These are phyloP conservation scores for Sugiyamaella valdiviana DNA, from an alignment of 805 yeast species.

Conservation along the genomic window DNA sequence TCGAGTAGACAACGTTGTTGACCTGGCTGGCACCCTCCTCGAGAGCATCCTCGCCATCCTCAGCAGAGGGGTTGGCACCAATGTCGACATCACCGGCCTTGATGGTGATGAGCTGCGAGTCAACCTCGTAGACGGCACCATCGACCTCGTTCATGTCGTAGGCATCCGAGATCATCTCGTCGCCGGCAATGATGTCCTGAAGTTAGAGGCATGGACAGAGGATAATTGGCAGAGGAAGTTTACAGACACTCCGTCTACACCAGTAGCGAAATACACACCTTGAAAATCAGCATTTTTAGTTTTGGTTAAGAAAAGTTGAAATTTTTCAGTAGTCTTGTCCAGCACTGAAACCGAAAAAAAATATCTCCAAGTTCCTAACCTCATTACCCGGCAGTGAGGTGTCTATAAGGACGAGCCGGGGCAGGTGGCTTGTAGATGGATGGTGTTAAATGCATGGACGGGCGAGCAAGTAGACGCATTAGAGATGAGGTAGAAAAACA, in stretches of 20 bases:
- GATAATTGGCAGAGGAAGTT: not conserved
- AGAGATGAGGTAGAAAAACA: too few species aligned
- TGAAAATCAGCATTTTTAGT: constrained; percentile 32
- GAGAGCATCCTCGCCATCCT: constrained; percentile 75
- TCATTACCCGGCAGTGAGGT: not conserved
- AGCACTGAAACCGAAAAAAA: not conserved
- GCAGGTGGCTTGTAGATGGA: too few species aligned
- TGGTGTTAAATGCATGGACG: too few species aligned
- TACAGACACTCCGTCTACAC: not conserved
- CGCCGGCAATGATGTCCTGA: constrained; percentile 85
- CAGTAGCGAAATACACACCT: too few species aligned
- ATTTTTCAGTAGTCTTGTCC: not conserved
- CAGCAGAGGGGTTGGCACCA: constrained; percentile 99
- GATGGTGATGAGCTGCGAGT: constrained; percentile 87
- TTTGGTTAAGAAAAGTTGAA: not conserved
- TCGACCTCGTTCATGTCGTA: constrained; percentile 85
- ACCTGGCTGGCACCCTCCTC: constrained; percentile 89
- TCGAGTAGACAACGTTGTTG: constrained; percentile 97
- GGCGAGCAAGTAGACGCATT: too few species aligned
- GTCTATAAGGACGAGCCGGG: not conserved
- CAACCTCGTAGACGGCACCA: constrained; percentile 91
- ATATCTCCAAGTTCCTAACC: not conserved
- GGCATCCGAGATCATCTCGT: constrained; percentile 92
- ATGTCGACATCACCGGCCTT: constrained; percentile 85
- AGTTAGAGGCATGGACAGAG: not conserved